Base-by-base conservation (phyloP, 148 eudicot genomes). In the Chenopodium suecicum region DNA sequence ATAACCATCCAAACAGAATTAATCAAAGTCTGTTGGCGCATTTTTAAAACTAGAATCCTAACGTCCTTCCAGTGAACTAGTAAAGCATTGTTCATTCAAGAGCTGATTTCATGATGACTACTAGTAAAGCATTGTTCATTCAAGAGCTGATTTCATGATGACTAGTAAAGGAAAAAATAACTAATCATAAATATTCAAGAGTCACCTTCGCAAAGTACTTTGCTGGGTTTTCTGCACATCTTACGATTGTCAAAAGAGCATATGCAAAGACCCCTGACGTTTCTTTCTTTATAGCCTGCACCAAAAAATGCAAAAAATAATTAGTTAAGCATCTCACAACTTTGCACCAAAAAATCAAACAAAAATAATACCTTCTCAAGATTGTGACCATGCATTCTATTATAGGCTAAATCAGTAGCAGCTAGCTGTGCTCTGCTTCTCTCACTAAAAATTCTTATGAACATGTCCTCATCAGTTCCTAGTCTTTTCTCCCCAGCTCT, bases 401-500 rank as follows among this genome's bases (percentile, higher is more conserved):
- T 86, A 77, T 95, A 95, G 44, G 88, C 88, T 73, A 88, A 71
- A 86, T 81, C 87, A 46, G 92, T 86, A 84, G 91, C 95, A 78
- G 89, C 94, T 84, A 96, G 82, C 52, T 96, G 99, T 19, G 95
- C 88, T 63, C 92, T 76, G 78, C 98, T 94, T 83, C 95, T 90
- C 86, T 90, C 94, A 74, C 88, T 85, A 68, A 96, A 94, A 75
- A 94, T 79, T 80, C 88, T 82, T 37, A 89, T 90, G 82, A 96
- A 94, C 56, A 90, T 88, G 80, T 84, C 78, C 86, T 94, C 97
- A 78, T 96, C 99, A 52, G 98, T 96, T 78, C 98, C 99, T 79
- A 92, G 34, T 78, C 71, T 94, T 87, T 90, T 96, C 86, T 96
- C 99, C 82, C 97, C 99, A 58, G 99, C 99, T 84, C 86, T 94